These are phyloP conservation scores for Curvularia spicifera DNA, from an alignment of 2,329 filamentous ascomycete species.

Conservation along the genomic window DNA sequence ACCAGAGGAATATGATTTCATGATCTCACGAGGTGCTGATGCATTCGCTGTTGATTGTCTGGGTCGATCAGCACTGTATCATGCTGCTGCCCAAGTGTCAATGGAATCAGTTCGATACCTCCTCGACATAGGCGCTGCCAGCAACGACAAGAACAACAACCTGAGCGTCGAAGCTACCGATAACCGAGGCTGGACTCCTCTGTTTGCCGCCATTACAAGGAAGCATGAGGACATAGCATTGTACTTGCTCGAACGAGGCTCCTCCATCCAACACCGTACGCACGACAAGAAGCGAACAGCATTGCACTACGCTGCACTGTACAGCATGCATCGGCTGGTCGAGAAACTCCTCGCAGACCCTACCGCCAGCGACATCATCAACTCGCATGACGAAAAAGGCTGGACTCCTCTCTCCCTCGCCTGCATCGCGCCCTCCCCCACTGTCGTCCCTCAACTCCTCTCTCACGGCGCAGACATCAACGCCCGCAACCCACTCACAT, in stretches of 20 bases:
- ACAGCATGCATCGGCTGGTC: background rate
- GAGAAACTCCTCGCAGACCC: background rate
- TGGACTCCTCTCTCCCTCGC: background rate
- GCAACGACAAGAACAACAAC: too few relatives aligned
- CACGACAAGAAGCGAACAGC: background rate
- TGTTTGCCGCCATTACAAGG: background rate
- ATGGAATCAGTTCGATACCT: background rate
- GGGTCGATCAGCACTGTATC: background rate
- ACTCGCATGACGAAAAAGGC: background rate
- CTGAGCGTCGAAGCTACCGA: background rate
- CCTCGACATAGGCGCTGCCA: background rate
- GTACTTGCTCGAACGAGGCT: background rate
- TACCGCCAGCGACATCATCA: background rate
- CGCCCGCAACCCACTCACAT: background rate
- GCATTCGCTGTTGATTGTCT: background rate
- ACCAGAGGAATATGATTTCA: background rate
- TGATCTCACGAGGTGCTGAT: background rate
- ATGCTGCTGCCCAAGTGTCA: background rate
- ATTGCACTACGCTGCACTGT: background rate
- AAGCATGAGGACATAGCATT: background rate
- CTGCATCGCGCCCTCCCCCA: conserved; percentile 10
- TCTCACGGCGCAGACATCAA: conserved; percentile 24
- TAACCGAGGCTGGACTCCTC: background rate
- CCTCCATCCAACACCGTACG: background rate
- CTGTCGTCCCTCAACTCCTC: conserved; percentile 23